phyloP scores from a whole-genome alignment of 176 grass and related monocot genomes.

The Melocanna baccifera region DNA sequence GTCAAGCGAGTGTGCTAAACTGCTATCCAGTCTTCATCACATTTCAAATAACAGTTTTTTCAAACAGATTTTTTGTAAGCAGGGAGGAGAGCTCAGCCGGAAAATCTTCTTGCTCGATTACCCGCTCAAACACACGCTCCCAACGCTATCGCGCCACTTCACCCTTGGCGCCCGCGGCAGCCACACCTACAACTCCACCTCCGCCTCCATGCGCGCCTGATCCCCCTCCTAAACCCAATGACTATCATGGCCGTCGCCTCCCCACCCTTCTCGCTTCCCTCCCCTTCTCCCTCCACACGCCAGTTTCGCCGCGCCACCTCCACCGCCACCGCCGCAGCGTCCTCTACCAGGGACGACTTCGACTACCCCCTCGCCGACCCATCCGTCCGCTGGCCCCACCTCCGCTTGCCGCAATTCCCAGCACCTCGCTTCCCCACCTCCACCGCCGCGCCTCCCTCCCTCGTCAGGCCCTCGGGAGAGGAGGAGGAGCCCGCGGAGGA shows the following conservation, averaged over 20 bases:
- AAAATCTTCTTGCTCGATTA: slow-evolving; percentile 30
- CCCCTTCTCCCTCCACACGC: slow-evolving; percentile 14
- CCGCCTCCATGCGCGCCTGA: slow-evolving; percentile 27
- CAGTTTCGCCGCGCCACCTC: slow-evolving; percentile 42
- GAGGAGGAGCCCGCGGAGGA: slow-evolving; percentile 3
- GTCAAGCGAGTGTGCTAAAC: too few species aligned
- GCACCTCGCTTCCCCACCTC: slow-evolving; percentile 40
- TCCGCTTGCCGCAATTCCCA: slow-evolving; percentile 62
- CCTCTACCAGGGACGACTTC: slow-evolving; percentile 43
- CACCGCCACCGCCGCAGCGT: background rate
- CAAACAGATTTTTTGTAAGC: background rate
- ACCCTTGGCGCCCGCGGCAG: too few species aligned
- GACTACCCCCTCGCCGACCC: slow-evolving; percentile 82
- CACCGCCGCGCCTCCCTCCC: background rate
- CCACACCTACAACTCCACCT: background rate
- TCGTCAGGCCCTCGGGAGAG: background rate
- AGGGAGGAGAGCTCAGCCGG: background rate
- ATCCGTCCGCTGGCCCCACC: slow-evolving; percentile 73
- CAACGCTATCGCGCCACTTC: slow-evolving; percentile 28
- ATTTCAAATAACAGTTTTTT: background rate
- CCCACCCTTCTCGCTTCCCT: too few species aligned
- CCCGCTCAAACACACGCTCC: background rate
- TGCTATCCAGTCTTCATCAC: too few species aligned
- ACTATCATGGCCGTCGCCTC: too few species aligned
- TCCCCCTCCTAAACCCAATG: background rate